Conservation (phyloP, 2,329 filamentous ascomycete genomes). For the Didymella segeticola region DNA sequence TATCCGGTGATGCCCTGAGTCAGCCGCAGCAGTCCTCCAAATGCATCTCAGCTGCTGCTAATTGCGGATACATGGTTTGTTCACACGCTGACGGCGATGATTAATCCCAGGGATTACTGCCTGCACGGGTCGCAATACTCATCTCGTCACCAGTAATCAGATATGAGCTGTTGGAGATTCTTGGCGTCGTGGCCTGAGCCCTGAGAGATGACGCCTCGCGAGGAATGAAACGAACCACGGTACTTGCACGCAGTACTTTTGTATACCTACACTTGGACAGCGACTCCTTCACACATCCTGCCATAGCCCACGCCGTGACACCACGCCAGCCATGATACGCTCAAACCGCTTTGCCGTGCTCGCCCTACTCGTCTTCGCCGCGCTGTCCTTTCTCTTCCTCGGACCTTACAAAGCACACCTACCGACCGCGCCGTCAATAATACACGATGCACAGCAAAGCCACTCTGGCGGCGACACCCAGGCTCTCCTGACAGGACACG, state of each 20-base stretch:
- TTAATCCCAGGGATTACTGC: too few species aligned
- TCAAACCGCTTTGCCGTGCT: slow-evolving; percentile 50
- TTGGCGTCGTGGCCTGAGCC: slow-evolving; percentile 10
- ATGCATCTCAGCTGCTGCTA: slow-evolving; percentile 15
- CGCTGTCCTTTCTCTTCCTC: slow-evolving; percentile 66
- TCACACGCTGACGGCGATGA: background rate
- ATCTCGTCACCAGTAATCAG: background rate
- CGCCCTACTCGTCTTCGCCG: slow-evolving; percentile 62
- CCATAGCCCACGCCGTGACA: too few species aligned
- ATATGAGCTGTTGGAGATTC: slow-evolving; percentile 7
- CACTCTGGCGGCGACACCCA: slow-evolving; percentile 26
- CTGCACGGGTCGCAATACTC: background rate
- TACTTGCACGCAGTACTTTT: background rate
- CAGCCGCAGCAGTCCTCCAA: slow-evolving; percentile 34
- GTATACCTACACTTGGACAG: background rate
- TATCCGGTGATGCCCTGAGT: slow-evolving; percentile 35
- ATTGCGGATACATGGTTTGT: background rate
- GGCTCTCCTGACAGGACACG: slow-evolving; percentile 66
- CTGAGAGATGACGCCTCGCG: slow-evolving; percentile 5
- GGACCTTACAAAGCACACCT: slow-evolving; percentile 60
- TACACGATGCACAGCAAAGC: slow-evolving; percentile 23
- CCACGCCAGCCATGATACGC: slow-evolving; percentile 35
- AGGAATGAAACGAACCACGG: background rate
- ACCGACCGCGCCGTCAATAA: slow-evolving; percentile 32
- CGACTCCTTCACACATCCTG: background rate